These are phyloP conservation scores for Agarophyton chilense DNA, from an alignment of 23 red algal species.

Conservation along the genomic window DNA sequence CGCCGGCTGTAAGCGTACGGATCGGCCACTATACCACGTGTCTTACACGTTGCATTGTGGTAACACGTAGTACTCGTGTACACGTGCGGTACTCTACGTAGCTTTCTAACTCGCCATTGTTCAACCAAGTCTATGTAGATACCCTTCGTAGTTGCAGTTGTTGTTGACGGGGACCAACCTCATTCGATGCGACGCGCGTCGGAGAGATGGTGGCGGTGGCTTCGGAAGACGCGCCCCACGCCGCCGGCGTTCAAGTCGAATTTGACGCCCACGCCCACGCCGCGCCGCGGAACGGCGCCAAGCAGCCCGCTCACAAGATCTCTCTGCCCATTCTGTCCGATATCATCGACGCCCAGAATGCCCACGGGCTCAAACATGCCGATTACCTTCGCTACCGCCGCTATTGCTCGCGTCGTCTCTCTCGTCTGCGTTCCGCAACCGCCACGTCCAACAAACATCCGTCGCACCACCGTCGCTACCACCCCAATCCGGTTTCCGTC, in stretches of 20 bases:
- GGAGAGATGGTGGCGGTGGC: not conserved
- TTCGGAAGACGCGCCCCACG: not conserved
- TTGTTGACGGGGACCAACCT: no score
- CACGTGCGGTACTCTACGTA: no score
- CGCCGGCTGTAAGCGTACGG: no score
- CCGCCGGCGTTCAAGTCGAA: no score
- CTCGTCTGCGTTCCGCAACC: constrained; percentile 50
- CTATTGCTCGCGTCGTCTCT: constrained; percentile 78
- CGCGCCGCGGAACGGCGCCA: not conserved
- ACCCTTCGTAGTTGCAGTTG: no score
- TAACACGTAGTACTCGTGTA: no score
- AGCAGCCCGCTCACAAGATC: not conserved
- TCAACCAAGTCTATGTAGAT: no score
- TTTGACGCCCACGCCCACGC: not conserved
- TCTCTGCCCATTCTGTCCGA: constrained; percentile 52
- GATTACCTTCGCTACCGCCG: constrained; percentile 86
- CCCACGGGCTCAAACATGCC: constrained; percentile 84
- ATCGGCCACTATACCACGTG: no score
- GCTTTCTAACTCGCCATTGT: no score
- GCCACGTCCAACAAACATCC: constrained; percentile 5
- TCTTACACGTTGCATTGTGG: no score
- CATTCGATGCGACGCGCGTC: not conserved
- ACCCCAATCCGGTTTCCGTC: constrained; percentile 10
- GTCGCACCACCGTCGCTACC: constrained; percentile 53
- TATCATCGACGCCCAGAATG: constrained; percentile 50